These are phyloP conservation scores for Xylogone sp. DNA, from an alignment of 2,329 filamentous ascomycete genomes.

Conservation along the genomic window DNA sequence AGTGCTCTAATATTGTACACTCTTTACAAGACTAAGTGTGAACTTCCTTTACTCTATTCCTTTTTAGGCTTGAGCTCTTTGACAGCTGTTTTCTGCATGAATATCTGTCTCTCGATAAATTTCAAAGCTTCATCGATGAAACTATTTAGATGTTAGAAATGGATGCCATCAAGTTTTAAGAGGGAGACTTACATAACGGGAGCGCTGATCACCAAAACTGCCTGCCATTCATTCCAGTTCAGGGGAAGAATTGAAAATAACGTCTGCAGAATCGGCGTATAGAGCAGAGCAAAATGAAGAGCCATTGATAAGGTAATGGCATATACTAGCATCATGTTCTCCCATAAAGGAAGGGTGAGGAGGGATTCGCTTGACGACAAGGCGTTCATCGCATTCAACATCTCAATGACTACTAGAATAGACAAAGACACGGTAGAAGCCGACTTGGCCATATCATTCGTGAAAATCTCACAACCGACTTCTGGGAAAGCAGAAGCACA, in stretches of 20 bases:
- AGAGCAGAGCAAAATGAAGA: conserved; percentile 90
- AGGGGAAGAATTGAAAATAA: conserved; percentile 90
- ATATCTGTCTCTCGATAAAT: conserved; percentile 52
- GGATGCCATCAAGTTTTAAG: not conserved
- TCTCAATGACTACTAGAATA: conserved; percentile 93
- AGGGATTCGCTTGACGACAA: conserved; percentile 93
- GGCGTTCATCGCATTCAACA: conserved; percentile 99
- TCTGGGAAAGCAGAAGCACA: conserved; percentile 83
- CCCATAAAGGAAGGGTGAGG: conserved; percentile 90
- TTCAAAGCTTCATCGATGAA: conserved; percentile 67
- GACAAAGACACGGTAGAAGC: conserved; percentile 92
- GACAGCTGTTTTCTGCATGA: conserved; percentile 31
- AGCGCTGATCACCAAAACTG: conserved; percentile 80
- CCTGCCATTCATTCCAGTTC: conserved; percentile 85
- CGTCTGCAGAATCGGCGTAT: conserved; percentile 81
- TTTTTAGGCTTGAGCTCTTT: conserved; percentile 24
- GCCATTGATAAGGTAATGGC: conserved; percentile 91
- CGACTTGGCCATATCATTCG: conserved; percentile 78
- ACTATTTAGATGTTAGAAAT: conserved; percentile 31
- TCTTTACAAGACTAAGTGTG: not conserved
- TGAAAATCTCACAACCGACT: conserved; percentile 90
- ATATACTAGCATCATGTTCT: conserved; percentile 97
- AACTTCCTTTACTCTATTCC: conserved; percentile 16
- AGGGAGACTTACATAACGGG: conserved; percentile 77
- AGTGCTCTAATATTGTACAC: conserved; percentile 1